These are phyloP conservation scores for Trichophyton simii DNA, from an alignment of 2,329 filamentous ascomycete genomes.

Conservation along the genomic window DNA sequence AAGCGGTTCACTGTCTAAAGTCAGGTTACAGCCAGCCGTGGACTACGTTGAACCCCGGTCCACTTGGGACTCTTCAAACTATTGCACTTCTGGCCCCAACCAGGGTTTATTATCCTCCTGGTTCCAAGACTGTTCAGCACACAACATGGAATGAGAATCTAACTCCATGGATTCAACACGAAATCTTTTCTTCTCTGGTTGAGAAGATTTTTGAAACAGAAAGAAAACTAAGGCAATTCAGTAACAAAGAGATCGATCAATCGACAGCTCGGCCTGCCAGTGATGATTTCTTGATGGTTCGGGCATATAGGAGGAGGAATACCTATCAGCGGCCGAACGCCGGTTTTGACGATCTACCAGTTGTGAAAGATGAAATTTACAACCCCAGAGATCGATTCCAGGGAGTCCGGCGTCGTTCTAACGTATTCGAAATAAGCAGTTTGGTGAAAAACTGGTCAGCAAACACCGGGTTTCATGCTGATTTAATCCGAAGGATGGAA, in stretches of 20 bases:
- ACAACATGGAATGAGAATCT: conserved; percentile 33
- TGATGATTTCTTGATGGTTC: conserved; percentile 6
- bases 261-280: not conserved
- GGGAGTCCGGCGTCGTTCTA: not conserved
- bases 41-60: conserved; percentile 6
- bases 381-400: conserved; percentile 8
- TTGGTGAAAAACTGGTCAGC: conserved; percentile 8
- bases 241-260: not conserved
- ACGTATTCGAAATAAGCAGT: conserved; percentile 7
- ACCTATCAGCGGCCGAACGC: conserved; percentile 8
- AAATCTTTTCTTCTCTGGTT: conserved; percentile 17
- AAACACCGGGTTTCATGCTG: not conserved
- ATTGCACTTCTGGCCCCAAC: conserved; percentile 23
- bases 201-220: conserved; percentile 6
- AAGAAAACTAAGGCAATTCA: conserved; percentile 5
- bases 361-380: conserved; percentile 4
- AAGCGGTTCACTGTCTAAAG: conserved; percentile 12
- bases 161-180: conserved; percentile 31
- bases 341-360: not conserved
- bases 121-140: conserved; percentile 33
- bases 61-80: conserved; percentile 2
- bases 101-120: conserved; percentile 34
- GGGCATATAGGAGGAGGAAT: conserved; percentile 8
- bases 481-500: conserved; percentile 7
- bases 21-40: conserved; percentile 11